Percentiles rank a stretch among this genome's conserved stretches.
Evolutionary conservation across 148 eudicot genomes (phyloP).

Genomic region (Gaultheria prostrata): DNA sequence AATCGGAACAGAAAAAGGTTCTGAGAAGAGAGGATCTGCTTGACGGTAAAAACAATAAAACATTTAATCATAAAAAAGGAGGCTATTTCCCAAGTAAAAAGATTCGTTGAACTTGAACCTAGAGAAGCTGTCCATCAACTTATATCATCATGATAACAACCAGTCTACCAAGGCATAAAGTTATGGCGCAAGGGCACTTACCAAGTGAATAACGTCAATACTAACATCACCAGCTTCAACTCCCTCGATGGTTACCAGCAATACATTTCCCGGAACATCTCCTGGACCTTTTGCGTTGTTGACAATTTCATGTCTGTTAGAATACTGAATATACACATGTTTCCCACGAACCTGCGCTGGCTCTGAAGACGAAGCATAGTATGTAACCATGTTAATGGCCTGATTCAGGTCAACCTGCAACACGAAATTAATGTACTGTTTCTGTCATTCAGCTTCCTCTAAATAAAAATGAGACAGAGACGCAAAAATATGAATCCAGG

Average conservation of each 20-base stretch:
- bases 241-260: slow-evolving; percentile 77
- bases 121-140: not conserved
- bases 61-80: not conserved
- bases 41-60: not conserved
- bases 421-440: not conserved
- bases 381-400: slow-evolving; percentile 72
- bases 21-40: not conserved
- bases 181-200: slow-evolving; percentile 22
- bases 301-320: slow-evolving; percentile 72
- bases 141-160: not conserved
- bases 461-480: not conserved
- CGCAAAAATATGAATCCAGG: not conserved
- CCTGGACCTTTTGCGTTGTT: slow-evolving; percentile 61
- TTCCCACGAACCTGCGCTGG: slow-evolving; percentile 75
- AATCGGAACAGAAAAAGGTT: not conserved
- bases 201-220: slow-evolving; percentile 84
- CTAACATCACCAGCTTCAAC: slow-evolving; percentile 72
- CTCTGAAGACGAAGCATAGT: slow-evolving; percentile 69
- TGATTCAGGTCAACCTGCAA: slow-evolving; percentile 68
- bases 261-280: slow-evolving; percentile 72
- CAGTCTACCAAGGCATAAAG: not conserved
- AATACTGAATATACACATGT: slow-evolving; percentile 68
- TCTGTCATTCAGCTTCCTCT: not conserved
- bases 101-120: too few relatives aligned
- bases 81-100: not conserved